Base-by-base conservation (phyloP, 192 early-diverging fungal genomes). In the Helicostylum pulchrum region DNA sequence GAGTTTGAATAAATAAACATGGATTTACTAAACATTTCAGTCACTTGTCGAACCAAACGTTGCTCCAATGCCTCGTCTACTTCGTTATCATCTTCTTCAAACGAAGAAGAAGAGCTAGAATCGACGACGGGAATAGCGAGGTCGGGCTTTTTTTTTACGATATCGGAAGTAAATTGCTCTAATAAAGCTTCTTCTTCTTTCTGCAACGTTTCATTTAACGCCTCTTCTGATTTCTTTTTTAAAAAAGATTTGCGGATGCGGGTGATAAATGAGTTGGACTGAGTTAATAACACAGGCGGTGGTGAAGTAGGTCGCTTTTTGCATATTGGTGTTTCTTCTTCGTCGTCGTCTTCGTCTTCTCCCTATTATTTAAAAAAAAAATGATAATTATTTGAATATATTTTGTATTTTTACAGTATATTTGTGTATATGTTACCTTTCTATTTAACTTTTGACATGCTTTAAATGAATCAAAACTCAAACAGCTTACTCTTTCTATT, bases 1-100 rank as follows among this genome's bases (percentile, higher is more conserved):
- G 72, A 74, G 47, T 70, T 74, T 8, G 83, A 77, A 46, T 76
- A 83, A 50, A 79, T 69, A 60, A 82, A 83, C 51, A 77, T 77
- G 3, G 62, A 51, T 2, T 64, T 65, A 9, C 74, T 64, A 65
- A 85, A 83, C 20, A 85, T 56, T 11, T 74, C 64, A 11, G 64
- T 71, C 2, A 85, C 66, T 62, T 85, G 79, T 19, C 70, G 68
- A 2, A 81, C 51, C 14, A 85, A 56, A 10, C 83, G 72, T 19
- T 68, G 61, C 23, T 85, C 83, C 57, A 85, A 61, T 1, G 54
- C 23, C 14, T 62, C 63, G 20, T 77, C 71, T 57, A 67, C 73
- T 21, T 62, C 68, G 30, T 21, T 4, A 21, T 76, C 68, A 4
- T 71, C 54, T 15, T 43, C 46, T 4, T 49, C 51, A 5, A 20